Evolutionary conservation across 2,329 filamentous ascomycete species (phyloP).

Genomic region (Xylaria sp.): DNA sequence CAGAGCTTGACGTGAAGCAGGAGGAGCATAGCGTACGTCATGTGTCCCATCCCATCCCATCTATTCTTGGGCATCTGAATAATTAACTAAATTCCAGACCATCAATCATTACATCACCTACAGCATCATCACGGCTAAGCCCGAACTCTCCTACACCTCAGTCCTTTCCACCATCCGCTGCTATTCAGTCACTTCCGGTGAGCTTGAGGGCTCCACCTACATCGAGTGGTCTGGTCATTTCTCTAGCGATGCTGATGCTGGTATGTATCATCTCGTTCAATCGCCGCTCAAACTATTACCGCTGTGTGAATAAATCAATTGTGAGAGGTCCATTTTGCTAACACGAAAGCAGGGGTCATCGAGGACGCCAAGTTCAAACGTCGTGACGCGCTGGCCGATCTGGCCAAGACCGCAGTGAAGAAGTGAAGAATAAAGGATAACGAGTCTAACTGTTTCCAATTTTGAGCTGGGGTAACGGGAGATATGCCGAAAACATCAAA

Average conservation of each 20-base stretch:
- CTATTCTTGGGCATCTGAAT: background rate
- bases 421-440: conserved; percentile 36
- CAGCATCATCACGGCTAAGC: conserved; percentile 73
- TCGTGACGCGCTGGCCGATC: conserved; percentile 73
- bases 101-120: conserved; percentile 82
- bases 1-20: conserved; percentile 76
- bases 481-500: no score
- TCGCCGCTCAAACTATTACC: no score
- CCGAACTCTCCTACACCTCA: conserved; percentile 72
- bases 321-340: conserved; percentile 26
- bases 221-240: conserved; percentile 77
- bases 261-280: conserved; percentile 54
- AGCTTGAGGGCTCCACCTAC: conserved; percentile 71
- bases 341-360: conserved; percentile 66
- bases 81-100: conserved; percentile 54
- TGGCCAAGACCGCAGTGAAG: conserved; percentile 63
- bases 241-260: conserved; percentile 75
- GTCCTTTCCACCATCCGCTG: conserved; percentile 74
- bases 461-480: background rate
- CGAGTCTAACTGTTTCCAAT: background rate
- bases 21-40: conserved; percentile 75
- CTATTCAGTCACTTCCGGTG: conserved; percentile 73
- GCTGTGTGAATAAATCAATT: background rate
- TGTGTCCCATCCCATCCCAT: background rate
- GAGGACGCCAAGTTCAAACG: conserved; percentile 82